A percentile compares a stretch with the other conserved stretches of the same genome.
Conservation (phyloP, 73 alveolate genomes). For the Tetrahymena elliotti region DNA sequence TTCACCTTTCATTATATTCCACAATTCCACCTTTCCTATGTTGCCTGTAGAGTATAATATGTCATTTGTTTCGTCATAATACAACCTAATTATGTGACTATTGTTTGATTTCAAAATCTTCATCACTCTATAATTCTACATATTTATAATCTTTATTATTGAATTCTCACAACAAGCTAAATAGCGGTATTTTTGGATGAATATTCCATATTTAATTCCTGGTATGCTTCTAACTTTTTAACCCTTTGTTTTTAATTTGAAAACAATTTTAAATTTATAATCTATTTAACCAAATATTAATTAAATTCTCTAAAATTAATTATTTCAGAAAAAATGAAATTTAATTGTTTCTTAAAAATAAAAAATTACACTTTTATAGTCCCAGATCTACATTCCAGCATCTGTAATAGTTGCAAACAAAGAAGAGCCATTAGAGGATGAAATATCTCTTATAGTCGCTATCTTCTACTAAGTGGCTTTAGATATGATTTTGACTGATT, state of each 20-base stretch:
- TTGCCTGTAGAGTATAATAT: not conserved
- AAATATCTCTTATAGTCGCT: not conserved
- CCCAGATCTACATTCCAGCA: not conserved
- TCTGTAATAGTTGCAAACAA: not conserved
- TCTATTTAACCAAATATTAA: no score
- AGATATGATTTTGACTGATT: not conserved
- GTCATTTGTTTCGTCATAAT: not conserved
- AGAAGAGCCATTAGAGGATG: not conserved
- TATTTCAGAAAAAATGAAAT: no score
- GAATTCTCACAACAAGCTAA: not conserved
- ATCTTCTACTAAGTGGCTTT: not conserved
- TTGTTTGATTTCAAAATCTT: not conserved
- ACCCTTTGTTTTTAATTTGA: not conserved
- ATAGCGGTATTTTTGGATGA: not conserved
- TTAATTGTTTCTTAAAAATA: no score
- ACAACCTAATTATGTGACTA: not conserved
- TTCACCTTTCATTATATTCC: not conserved
- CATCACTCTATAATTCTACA: not conserved
- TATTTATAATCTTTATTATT: not conserved
- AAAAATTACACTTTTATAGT: not conserved
- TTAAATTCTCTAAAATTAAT: no score
- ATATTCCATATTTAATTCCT: not conserved
- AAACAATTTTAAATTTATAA: no score
- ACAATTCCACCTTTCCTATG: not conserved
- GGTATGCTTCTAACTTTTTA: not conserved